Evolutionary conservation across 495 filamentous ascomycete genomes (phyloP), one percentile per base, ranked within the genome.

Genomic region (Tuber umbilicatum): DNA sequence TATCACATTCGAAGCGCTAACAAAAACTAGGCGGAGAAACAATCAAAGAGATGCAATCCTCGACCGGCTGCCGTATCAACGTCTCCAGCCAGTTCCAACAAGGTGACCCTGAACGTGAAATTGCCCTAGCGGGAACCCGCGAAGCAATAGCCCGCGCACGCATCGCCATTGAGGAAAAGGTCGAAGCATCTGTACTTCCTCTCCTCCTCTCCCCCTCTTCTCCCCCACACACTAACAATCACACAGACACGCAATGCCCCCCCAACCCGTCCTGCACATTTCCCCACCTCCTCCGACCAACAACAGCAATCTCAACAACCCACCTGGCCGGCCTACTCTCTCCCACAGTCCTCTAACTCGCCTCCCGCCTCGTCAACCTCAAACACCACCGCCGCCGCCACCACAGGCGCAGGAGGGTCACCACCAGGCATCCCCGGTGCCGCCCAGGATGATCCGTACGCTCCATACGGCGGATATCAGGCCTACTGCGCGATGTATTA

Each of bases 61-160:
- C 85, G 7, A 93, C 92, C 0, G 90, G 91, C 37, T 95, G 92
- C 86, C 93, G 94, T 85, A 94, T 95, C 86, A 95, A 95, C 75
- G 92, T 95, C 27, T 91, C 92, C 38, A 89, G 88, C 71, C 88
- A 90, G 4, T 89, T 87, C 4, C 90, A 90, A 35, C 87, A 89
- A 42, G 86, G 85, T 74, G 92, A 94, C 77, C 84, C 88, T 68
- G 89, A 93, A 77, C 90, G 92, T 69, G 91, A 94, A 81, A 94
- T 95, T 77, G 92, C 90, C 39, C 85, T 95, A 14, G 89, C 93
- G 19, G 92, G 92, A 64, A 88, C 87, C 39, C 85, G 87, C n/a
- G 88, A 91, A 41, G 86, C 91, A 19, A 94, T 95, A 79, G 87
- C 86, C 43, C 86, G 86, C 68, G 92, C 92, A 16, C 93, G 93